These are phyloP conservation scores for Apiospora kogelbergensis DNA, from an alignment of 2,329 filamentous ascomycete species.

Conservation along the genomic window DNA sequence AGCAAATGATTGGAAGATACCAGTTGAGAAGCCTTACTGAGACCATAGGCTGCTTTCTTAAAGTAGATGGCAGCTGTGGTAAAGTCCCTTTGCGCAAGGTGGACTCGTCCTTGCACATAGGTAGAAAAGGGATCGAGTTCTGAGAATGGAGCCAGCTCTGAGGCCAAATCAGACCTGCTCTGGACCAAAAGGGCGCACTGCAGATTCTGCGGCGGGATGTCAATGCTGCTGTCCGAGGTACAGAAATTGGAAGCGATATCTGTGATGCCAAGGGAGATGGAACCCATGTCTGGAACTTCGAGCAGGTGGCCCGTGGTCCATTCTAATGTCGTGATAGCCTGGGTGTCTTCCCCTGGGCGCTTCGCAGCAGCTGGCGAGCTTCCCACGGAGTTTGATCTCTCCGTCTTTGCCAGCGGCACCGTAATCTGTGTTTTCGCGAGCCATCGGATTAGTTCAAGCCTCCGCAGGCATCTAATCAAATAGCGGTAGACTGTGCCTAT, in stretches of 20 bases:
- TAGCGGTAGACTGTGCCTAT: constrained; percentile 70
- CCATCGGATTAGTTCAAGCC: constrained; percentile 74
- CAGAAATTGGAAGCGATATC: constrained; percentile 67
- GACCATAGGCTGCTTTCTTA: constrained; percentile 76
- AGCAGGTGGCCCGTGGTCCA: constrained; percentile 63
- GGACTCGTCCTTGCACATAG: constrained; percentile 83
- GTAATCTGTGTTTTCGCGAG: constrained; percentile 60
- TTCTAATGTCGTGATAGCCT: constrained; percentile 58
- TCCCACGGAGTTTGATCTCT: constrained; percentile 36
- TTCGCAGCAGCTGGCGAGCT: constrained; percentile 35
- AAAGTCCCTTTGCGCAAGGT: constrained; percentile 72
- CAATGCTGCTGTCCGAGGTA: constrained; percentile 64
- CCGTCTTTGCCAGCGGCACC: constrained; percentile 44
- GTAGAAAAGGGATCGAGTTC: constrained; percentile 62
- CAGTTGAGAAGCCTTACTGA: constrained; percentile 63
- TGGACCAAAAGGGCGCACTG: constrained; percentile 63
- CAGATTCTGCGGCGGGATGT: constrained; percentile 59
- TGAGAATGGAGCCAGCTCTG: constrained; percentile 57
- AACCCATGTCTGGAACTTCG: constrained; percentile 52
- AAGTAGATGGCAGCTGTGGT: constrained; percentile 74
- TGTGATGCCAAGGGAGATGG: constrained; percentile 59
- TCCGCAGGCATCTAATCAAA: constrained; percentile 68
- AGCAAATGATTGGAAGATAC: not conserved
- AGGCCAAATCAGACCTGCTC: constrained; percentile 59
- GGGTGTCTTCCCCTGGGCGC: constrained; percentile 45